phyloP scores from a whole-genome alignment of 2,329 filamentous ascomycete genomes.

The Colletotrichum cuscutae region DNA sequence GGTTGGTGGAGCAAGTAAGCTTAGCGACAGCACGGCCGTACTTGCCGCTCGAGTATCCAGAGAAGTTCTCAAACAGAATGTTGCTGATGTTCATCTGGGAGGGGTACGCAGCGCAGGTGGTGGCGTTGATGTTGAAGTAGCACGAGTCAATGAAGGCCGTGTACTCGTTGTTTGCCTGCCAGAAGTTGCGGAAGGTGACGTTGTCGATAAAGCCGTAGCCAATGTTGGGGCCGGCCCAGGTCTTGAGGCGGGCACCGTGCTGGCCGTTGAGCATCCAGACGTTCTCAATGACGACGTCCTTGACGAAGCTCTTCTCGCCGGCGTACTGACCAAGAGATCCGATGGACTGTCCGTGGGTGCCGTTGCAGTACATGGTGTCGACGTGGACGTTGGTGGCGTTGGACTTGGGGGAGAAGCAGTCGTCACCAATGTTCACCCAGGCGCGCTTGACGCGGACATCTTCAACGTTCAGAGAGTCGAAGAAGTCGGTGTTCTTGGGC shows the following conservation, averaged over 20 bases:
- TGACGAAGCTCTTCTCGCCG: constrained; percentile 49
- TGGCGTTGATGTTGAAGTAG: constrained; percentile 65
- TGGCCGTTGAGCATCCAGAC: constrained; percentile 59
- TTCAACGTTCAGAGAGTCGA: constrained; percentile 36
- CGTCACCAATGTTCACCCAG: constrained; percentile 69
- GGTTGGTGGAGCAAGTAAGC: constrained; percentile 63
- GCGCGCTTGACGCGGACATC: constrained; percentile 34
- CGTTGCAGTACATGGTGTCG: constrained; percentile 68
- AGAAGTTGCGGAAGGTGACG: constrained; percentile 68
- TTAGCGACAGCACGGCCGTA: constrained; percentile 62
- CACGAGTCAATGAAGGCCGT: constrained; percentile 64
- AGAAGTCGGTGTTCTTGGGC: constrained; percentile 72
- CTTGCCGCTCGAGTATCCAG: constrained; percentile 64
- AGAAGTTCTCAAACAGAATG: constrained; percentile 66
- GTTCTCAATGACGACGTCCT: constrained; percentile 67
- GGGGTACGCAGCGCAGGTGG: constrained; percentile 68
- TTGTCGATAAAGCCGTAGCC: constrained; percentile 69
- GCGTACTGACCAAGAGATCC: constrained; percentile 70
- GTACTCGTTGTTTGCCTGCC: constrained; percentile 69
- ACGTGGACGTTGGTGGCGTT: constrained; percentile 69
- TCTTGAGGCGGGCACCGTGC: constrained; percentile 73
- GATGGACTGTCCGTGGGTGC: constrained; percentile 70
- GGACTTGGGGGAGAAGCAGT: constrained; percentile 73
- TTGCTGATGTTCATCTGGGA: constrained; percentile 65
- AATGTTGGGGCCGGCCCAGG: constrained; percentile 65